phyloP scores from a whole-genome alignment of 805 yeast genomes.

The Sugiyamaella qingdaonensis region DNA sequence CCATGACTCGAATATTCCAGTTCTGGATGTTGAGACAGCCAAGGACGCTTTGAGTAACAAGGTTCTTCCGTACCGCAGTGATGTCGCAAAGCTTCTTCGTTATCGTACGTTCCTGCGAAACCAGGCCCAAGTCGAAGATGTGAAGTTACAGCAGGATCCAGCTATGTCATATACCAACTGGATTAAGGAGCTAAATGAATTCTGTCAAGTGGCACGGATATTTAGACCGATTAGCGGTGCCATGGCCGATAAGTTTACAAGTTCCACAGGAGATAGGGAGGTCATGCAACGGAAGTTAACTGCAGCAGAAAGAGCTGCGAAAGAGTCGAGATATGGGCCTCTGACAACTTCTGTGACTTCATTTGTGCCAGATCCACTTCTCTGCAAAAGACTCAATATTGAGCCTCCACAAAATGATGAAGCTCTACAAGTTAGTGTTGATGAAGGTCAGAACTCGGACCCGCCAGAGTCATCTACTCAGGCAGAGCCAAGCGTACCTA shows the following conservation, averaged over 20 bases:
- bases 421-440: neutral
- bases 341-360: conserved; percentile 18
- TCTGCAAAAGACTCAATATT: conserved; percentile 28
- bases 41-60: conserved; percentile 18
- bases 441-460: neutral
- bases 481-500: neutral
- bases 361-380: conserved; percentile 24
- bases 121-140: conserved; percentile 15
- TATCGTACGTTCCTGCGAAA: conserved; percentile 22
- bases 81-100: conserved; percentile 20
- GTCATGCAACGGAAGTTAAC: neutral
- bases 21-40: conserved; percentile 12
- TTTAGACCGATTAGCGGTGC: conserved; percentile 25
- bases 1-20: neutral
- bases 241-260: conserved; percentile 26
- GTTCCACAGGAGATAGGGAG: conserved; percentile 12
- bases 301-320: conserved; percentile 22
- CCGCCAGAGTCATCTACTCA: neutral
- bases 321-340: conserved; percentile 23
- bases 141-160: conserved; percentile 3
- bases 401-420: conserved; percentile 6
- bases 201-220: conserved; percentile 23
- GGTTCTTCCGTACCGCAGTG: conserved; percentile 22
- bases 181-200: conserved; percentile 24
- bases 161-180: neutral